Evolutionary conservation across 805 yeast genomes (phyloP), one percentile per base, ranked within the genome.

Genomic region (Yarrowia keelungensis): DNA sequence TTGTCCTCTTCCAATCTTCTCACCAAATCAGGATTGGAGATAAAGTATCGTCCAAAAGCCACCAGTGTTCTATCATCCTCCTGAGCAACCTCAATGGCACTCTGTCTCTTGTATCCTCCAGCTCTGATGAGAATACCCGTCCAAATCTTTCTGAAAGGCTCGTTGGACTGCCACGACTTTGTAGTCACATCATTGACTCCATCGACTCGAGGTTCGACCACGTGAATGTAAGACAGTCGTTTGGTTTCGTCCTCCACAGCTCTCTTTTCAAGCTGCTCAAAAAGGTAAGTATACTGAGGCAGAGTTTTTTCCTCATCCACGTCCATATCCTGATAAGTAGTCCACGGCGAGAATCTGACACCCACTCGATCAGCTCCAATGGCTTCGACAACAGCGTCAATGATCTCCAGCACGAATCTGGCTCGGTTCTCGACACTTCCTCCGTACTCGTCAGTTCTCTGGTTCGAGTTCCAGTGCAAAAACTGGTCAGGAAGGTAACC

Each of bases 401-500:
- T 38, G 4, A 47, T 8, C 2, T 47, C 53, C 2, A 47, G 38
- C 10, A 47, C 36, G 15, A 47, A 47, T 26, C 53, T n/a, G 3
- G 38, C 36, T 8, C 53, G 53, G 11, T 47, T 47, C 53, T 26
- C 53, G 0, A 47, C 53, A 5, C 11, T 14, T 3, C 53, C 53
- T 26, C 53, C 53, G 15, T 47, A 47, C 19, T 47, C 38, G 36
- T 47, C 53, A 3, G 38, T 26, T 32, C 53, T n/a, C 8, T 12
- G n/a, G 14, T 47, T 47, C 38, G 53, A 26, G 53, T 47, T 47
- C 53, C 53, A 47, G 53, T 47, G 36, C 11, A 47, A 8, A 26
- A 47, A 47, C 53, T 47, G 53, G 16, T 47, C 53, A 10, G 53
- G 53, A 26, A 47, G 53, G 38, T 47, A 47, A 2, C 53, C 53